Conservation (phyloP, 2,329 filamentous ascomycete species). For the Colletotrichum paranaense region DNA sequence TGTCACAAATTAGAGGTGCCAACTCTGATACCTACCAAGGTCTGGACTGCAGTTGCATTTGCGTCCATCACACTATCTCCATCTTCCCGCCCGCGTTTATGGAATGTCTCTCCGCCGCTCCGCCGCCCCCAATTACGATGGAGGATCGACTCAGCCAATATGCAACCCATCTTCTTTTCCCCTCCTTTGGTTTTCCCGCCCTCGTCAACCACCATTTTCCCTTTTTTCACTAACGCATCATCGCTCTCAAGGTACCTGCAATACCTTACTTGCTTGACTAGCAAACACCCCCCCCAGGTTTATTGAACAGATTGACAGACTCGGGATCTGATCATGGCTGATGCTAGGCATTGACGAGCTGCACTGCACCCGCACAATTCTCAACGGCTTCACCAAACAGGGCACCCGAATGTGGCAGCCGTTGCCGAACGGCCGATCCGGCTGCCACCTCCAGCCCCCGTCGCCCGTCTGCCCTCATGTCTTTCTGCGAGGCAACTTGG, state of each 20-base stretch:
- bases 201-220: background rate
- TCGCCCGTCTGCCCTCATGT: background rate
- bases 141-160: background rate
- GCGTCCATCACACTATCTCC: constrained; percentile 14
- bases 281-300: background rate
- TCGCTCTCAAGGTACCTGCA: background rate
- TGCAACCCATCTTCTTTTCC: background rate
- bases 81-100: constrained; percentile 13
- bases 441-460: constrained; percentile 22
- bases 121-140: background rate
- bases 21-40: constrained; percentile 11
- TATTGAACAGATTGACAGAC: too few species aligned
- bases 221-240: background rate
- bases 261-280: background rate
- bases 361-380: background rate
- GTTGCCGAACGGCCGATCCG: constrained; percentile 32
- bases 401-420: constrained; percentile 17
- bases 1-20: background rate
- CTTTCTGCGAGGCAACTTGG: background rate
- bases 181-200: background rate
- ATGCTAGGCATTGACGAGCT: background rate
- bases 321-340: background rate
- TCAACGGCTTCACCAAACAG: constrained; percentile 19
- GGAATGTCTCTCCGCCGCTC: constrained; percentile 31
- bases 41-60: background rate